These are phyloP conservation scores for Leptographium galeiforme DNA, from an alignment of 2,329 filamentous ascomycete species.

Conservation along the genomic window DNA sequence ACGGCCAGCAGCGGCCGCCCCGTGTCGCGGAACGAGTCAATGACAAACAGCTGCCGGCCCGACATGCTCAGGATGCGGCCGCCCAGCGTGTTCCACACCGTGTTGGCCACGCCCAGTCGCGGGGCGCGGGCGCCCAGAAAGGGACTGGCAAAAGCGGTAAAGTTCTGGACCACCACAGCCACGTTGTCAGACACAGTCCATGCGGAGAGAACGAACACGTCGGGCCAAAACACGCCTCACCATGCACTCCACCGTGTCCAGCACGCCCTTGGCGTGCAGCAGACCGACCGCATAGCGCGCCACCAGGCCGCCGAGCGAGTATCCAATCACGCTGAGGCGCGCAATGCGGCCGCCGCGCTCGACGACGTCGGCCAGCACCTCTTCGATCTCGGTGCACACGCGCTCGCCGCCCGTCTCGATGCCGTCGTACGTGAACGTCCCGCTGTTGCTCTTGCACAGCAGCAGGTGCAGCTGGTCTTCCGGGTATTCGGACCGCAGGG, in stretches of 20 bases:
- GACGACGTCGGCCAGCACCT: slow-evolving; percentile 43
- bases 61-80: slow-evolving; percentile 70
- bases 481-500: slow-evolving; percentile 46
- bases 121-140: slow-evolving; percentile 67
- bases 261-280: slow-evolving; percentile 64
- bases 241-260: slow-evolving; percentile 68
- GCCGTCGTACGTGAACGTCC: slow-evolving; percentile 59
- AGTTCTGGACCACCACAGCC: slow-evolving; percentile 44
- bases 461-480: slow-evolving; percentile 56
- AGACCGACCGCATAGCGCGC: slow-evolving; percentile 78
- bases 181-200: too few species aligned
- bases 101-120: slow-evolving; percentile 49
- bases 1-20: slow-evolving; percentile 67
- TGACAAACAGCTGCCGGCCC: slow-evolving; percentile 74
- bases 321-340: slow-evolving; percentile 78
- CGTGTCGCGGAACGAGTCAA: slow-evolving; percentile 75
- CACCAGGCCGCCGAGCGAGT: slow-evolving; percentile 79
- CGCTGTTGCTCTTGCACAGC: slow-evolving; percentile 58
- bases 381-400: slow-evolving; percentile 53
- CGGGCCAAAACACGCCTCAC: slow-evolving; percentile 25
- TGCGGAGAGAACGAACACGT: background rate
- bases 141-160: slow-evolving; percentile 81
- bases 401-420: slow-evolving; percentile 56
- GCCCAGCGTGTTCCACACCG: slow-evolving; percentile 72
- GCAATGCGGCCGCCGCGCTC: slow-evolving; percentile 55